A percentile compares a stretch with the other conserved stretches of the same genome.
These are phyloP conservation scores for Pseudogymnoascus sp. DNA, from an alignment of 2,329 filamentous ascomycete species.

Conservation along the genomic window DNA sequence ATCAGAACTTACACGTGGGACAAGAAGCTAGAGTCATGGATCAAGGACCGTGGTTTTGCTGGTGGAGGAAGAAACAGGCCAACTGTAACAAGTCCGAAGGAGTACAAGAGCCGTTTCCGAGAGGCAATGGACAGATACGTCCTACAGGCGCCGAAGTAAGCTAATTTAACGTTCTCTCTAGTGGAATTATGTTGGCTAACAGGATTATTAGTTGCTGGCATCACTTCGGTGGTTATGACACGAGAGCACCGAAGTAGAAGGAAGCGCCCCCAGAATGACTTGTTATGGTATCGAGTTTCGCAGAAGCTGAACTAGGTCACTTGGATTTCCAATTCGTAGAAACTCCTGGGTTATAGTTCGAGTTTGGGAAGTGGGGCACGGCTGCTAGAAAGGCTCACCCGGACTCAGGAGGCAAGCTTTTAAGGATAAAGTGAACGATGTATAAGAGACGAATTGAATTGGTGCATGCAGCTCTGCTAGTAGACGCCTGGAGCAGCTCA, in stretches of 20 bases:
- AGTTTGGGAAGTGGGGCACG: neutral
- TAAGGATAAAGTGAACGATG: neutral
- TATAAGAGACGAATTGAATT: neutral
- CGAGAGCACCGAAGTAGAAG: neutral
- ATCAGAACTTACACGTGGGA: constrained; percentile 99
- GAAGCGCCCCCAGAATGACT: neutral
- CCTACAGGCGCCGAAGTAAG: constrained; percentile 23
- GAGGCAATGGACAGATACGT: constrained; percentile 91
- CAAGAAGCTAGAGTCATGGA: constrained; percentile 99
- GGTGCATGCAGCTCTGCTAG: neutral
- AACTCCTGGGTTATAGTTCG: neutral
- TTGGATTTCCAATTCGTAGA: neutral
- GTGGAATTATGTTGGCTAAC: neutral
- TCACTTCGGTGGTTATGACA: constrained; percentile 41
- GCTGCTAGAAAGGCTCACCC: neutral
- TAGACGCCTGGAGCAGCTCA: neutral
- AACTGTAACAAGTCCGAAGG: constrained; percentile 89
- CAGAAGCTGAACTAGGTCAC: neutral
- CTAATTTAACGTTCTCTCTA: neutral
- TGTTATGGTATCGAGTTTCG: neutral
- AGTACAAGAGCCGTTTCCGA: constrained; percentile 92
- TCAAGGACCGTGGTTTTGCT: constrained; percentile 88
- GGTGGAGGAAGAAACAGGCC: constrained; percentile 72
- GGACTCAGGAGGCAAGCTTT: neutral
- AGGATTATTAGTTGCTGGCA: constrained; percentile 57